phyloP scores from a whole-genome alignment of 176 grass and related monocot genomes.

The Urochloa ruziziensis region DNA sequence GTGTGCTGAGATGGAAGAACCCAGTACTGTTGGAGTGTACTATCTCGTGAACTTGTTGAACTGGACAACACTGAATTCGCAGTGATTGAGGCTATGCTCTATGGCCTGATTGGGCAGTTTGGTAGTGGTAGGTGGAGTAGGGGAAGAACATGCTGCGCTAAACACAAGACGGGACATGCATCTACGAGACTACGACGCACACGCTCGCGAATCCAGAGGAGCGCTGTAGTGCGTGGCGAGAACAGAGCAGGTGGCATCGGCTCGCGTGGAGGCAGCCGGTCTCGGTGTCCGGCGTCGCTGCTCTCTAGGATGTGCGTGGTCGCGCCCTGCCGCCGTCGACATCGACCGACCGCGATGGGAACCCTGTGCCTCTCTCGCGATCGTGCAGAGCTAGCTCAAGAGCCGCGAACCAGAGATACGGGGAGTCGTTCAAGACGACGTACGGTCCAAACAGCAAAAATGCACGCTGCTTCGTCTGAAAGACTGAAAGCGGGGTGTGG shows the following conservation, averaged over 20 bases:
- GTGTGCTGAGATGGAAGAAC: background rate
- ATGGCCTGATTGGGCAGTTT: background rate
- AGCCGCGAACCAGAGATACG: too few relatives aligned
- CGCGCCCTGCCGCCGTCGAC: background rate
- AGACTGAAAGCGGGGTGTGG: too few relatives aligned
- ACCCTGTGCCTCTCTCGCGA: background rate
- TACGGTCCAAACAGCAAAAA: background rate
- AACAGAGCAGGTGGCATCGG: conserved; percentile 20
- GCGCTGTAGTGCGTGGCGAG: background rate
- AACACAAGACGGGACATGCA: conserved; percentile 42
- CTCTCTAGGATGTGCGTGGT: conserved; percentile 7
- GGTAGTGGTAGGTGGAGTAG: background rate
- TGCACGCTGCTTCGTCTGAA: background rate
- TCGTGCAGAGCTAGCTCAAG: too few relatives aligned
- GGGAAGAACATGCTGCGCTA: background rate
- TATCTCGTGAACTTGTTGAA: background rate
- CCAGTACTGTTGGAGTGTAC: too few relatives aligned
- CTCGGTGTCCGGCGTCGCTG: conserved; percentile 9
- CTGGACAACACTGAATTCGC: background rate
- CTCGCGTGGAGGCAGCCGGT: background rate
- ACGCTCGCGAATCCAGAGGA: conserved; percentile 15
- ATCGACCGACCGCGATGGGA: too few relatives aligned
- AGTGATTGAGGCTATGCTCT: background rate
- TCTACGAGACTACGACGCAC: too few relatives aligned
- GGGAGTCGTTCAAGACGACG: background rate